phyloP scores from a whole-genome alignment of 331 rosid genomes.

The Acacia concinna region DNA sequence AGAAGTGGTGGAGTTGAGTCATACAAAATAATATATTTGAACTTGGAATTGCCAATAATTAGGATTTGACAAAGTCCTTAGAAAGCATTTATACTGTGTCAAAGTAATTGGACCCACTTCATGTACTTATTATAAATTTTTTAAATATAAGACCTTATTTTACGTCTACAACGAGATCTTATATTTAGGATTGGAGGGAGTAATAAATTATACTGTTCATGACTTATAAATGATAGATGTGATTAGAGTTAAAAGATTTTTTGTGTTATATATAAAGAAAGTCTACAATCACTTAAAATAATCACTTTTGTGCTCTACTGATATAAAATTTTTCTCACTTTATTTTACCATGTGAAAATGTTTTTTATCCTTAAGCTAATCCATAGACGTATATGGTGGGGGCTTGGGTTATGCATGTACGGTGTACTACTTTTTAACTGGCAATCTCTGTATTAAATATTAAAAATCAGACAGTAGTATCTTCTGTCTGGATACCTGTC shows the following conservation, averaged over 20 bases:
- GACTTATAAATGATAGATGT: neutral
- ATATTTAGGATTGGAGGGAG: no score
- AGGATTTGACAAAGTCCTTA: slow-evolving; percentile 32
- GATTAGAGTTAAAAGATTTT: neutral
- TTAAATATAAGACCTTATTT: no score
- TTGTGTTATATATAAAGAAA: no score
- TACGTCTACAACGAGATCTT: no score
- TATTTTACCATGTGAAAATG: no score
- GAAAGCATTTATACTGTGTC: slow-evolving; percentile 23
- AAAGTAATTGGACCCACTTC: slow-evolving; percentile 24
- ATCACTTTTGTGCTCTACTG: no score
- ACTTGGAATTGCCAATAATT: slow-evolving; percentile 43
- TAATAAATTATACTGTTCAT: neutral
- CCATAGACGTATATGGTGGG: neutral
- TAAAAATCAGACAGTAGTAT: slow-evolving; percentile 41
- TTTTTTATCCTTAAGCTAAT: no score
- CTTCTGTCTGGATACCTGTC: slow-evolving; percentile 47
- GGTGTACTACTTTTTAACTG: neutral
- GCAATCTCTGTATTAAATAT: neutral
- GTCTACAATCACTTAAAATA: no score
- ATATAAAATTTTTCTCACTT: no score
- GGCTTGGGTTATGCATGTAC: neutral
- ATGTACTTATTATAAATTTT: no score
- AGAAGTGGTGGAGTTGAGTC: slow-evolving; percentile 35
- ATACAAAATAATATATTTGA: slow-evolving; percentile 16